Evolutionary conservation across 2,329 filamentous ascomycete genomes (phyloP).

Genomic region (Beauveria sp.): DNA sequence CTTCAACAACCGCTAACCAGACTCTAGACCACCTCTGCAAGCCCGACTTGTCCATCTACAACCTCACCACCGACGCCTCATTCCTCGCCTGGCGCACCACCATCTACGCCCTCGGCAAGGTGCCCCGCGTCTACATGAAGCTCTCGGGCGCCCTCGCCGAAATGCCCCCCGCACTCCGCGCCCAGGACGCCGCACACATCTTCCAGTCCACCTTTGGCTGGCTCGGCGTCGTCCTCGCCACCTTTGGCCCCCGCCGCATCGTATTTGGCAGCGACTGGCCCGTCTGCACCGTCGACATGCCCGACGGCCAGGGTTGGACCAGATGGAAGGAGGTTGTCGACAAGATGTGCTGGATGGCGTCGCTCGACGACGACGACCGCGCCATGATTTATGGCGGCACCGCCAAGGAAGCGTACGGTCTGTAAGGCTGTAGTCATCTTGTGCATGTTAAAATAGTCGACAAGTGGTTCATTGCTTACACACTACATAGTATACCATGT

Average conservation of each 20-base stretch:
- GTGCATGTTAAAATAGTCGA: too few species aligned
- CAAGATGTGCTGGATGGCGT: slow-evolving; percentile 55
- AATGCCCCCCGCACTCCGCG: slow-evolving; percentile 51
- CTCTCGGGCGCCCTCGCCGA: slow-evolving; percentile 82
- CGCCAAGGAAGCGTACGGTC: slow-evolving; percentile 61
- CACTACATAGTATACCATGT: too few species aligned
- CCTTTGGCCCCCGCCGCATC: slow-evolving; percentile 63
- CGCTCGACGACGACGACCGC: slow-evolving; percentile 52
- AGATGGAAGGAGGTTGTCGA: slow-evolving; percentile 70
- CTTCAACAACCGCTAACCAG: not conserved
- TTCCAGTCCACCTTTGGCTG: slow-evolving; percentile 60
- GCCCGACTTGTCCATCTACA: slow-evolving; percentile 63
- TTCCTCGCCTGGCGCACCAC: slow-evolving; percentile 63
- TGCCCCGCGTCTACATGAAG: slow-evolving; percentile 73
- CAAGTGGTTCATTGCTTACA: too few species aligned
- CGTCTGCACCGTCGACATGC: slow-evolving; percentile 60
- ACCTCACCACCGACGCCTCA: slow-evolving; percentile 43
- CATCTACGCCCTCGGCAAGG: slow-evolving; percentile 59
- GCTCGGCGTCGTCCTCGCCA: slow-evolving; percentile 62
- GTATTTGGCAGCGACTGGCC: slow-evolving; percentile 97
- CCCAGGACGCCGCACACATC: slow-evolving; percentile 44
- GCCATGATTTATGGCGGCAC: slow-evolving; percentile 65
- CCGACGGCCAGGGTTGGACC: slow-evolving; percentile 51
- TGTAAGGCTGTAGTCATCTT: slow-evolving; percentile 22
- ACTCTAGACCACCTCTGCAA: slow-evolving; percentile 78